A percentile compares a stretch with the other conserved stretches of the same genome.
Conservation (phyloP, 441 rosid species). For the Syzygium syzygioides region DNA sequence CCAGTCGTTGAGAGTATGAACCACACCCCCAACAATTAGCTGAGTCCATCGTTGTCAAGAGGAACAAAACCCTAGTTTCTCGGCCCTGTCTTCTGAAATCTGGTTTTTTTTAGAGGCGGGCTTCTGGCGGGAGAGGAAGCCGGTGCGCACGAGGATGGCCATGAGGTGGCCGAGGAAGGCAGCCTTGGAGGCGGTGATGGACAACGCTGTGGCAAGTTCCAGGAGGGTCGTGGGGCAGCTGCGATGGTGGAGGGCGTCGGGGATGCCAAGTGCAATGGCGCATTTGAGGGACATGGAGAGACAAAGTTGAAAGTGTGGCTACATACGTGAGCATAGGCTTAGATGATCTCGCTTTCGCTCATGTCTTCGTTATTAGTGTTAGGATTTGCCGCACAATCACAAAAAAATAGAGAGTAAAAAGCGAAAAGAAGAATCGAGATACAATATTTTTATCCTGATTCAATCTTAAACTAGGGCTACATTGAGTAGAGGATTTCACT, state of each 20-base stretch:
- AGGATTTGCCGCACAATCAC: too few relatives aligned
- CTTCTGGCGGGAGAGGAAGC: constrained; percentile 1
- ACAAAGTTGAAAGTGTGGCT: constrained; percentile 6
- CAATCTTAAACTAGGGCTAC: too few relatives aligned
- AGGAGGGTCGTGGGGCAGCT: constrained; percentile 9
- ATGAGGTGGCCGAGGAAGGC: background rate
- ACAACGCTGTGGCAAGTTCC: background rate
- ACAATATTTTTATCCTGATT: too few relatives aligned
- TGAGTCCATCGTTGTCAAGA: background rate
- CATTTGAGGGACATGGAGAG: constrained; percentile 16
- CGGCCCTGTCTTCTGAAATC: background rate
- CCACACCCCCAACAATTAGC: too few relatives aligned
- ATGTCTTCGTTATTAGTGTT: background rate
- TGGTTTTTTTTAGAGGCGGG: background rate
- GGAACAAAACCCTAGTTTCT: constrained; percentile 1
- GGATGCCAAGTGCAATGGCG: constrained; percentile 5
- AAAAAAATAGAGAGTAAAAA: too few relatives aligned
- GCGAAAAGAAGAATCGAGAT: too few relatives aligned
- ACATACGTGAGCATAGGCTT: constrained; percentile 15
- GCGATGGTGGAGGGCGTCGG: background rate
- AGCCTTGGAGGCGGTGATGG: background rate
- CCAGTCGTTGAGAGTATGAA: too few relatives aligned
- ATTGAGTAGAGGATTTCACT: too few relatives aligned
- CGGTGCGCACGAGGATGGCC: constrained; percentile 10
- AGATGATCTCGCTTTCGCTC: background rate